Percentiles rank a stretch among this genome's conserved stretches.
phyloP scores from a whole-genome alignment of 495 filamentous ascomycete genomes.

The Parathielavia hyrcaniae region DNA sequence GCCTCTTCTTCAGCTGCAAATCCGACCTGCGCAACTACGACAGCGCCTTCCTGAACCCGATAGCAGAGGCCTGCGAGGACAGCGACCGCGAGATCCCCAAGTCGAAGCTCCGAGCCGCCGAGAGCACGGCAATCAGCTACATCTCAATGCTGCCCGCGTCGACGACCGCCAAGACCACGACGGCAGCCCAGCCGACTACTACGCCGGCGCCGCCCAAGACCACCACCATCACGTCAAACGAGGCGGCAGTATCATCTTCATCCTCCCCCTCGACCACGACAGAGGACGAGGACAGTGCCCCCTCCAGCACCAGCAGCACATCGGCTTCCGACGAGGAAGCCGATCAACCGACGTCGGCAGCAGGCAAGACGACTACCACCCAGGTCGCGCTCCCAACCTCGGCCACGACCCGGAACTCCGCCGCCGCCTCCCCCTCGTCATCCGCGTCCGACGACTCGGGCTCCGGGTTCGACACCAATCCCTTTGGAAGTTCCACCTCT shows the following conservation, averaged over 20 bases:
- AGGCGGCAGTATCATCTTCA: neutral
- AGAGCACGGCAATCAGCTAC: conserved; percentile 23
- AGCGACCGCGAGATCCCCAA: conserved; percentile 19
- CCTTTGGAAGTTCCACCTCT: neutral
- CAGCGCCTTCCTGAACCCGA: conserved; percentile 21
- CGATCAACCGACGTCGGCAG: neutral
- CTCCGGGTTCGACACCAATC: neutral
- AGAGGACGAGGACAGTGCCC: neutral
- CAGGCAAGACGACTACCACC: neutral
- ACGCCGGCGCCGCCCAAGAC: conserved; percentile 6
- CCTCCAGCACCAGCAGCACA: neutral
- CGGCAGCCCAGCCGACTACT: conserved; percentile 4
- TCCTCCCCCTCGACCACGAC: neutral
- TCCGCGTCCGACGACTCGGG: neutral
- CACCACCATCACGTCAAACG: neutral
- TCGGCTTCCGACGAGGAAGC: neutral
- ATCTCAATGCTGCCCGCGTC: conserved; percentile 16
- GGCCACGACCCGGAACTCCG: conserved; percentile 1
- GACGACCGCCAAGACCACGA: conserved; percentile 8
- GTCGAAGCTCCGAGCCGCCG: conserved; percentile 19
- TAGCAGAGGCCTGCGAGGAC: conserved; percentile 23
- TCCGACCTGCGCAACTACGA: conserved; percentile 22
- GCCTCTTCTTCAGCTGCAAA: conserved; percentile 30
- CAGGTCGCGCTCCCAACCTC: neutral
- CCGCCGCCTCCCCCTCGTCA: neutral